Evolutionary conservation across 169 alveolate genomes (phyloP), one percentile per base, ranked within the genome.

Genomic region (Plasmodium knowlesi): DNA sequence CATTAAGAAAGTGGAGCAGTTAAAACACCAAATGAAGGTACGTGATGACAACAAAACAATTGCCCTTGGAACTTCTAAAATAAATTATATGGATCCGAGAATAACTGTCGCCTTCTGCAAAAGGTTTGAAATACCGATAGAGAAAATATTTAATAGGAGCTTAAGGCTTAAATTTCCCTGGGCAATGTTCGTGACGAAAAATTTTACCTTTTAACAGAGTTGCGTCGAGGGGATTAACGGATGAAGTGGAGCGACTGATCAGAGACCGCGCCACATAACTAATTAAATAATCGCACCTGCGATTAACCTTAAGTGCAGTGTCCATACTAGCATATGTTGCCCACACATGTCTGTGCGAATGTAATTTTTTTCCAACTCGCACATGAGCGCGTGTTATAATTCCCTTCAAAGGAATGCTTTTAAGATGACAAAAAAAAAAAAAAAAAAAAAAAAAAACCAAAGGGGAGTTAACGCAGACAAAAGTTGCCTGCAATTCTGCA

Each of bases 1-100:
- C 83, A 37, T 76, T 30, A 92, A 83, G 72, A 84, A 85, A 82
- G 90, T 86, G 78, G 96, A 94, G 79, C 88, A 79, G 67, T 95
- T 93, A 67, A 82, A 95, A 39, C 94, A 93, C n/a, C 95, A 96
- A 95, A 97, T 98, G 97, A 97, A 97, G 83, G 98, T 96, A 92
- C 98, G 98, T 94, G 99, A 98, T 93, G 99, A 98, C 81, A 98
- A 98, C 95, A 99, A 99, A 95, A 98, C 99, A 54, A 98, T 99
- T 80, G 99, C 99, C 32, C 94, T 99, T 83, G 99, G 99, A 34
- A 99, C 99, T 6, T 98, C 99, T n/a, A 99, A 99, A 95, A 99
- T 99, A 85, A 99, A 99, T 96, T 99, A 99, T 96, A 99, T 99
- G 99, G 99, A 99, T 95, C 99, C 99, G 1, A 96, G 99, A 92